These are phyloP conservation scores for Termitomyces sp. DNA, from an alignment of 768 basidiomycete genomes.

Conservation along the genomic window DNA sequence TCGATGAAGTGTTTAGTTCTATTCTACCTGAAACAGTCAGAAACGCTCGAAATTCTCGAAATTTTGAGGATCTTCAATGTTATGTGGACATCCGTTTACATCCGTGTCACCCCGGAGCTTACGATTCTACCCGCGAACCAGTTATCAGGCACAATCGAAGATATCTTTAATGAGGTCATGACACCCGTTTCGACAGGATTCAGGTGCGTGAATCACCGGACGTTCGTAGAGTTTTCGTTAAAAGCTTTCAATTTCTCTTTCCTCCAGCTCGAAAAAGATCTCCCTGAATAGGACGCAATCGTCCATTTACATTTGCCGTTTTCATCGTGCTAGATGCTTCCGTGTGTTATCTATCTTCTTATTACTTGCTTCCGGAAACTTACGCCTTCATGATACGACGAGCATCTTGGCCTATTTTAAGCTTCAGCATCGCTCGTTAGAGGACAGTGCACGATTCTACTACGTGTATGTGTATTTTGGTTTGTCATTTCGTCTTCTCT, in stretches of 20 bases:
- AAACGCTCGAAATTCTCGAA: too few relatives aligned
- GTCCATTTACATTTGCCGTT: background rate
- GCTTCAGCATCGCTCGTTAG: background rate
- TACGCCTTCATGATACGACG: background rate
- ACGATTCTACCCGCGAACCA: background rate
- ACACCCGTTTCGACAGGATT: background rate
- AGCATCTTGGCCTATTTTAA: background rate
- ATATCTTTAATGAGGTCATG: conserved; percentile 1
- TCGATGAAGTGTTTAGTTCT: background rate
- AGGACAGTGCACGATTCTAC: background rate
- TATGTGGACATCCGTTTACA: background rate
- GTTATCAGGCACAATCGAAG: background rate
- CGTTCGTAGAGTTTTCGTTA: background rate
- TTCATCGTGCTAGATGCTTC: background rate
- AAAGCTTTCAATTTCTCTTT: background rate
- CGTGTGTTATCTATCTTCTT: background rate
- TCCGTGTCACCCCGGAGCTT: background rate
- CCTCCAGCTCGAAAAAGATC: background rate
- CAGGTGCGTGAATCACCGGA: background rate
- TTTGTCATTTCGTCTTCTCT: background rate
- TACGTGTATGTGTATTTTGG: background rate
- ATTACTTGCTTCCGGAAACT: background rate
- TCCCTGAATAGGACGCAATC: background rate
- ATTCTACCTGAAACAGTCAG: background rate
- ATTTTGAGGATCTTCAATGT: background rate